A percentile compares a stretch with the other conserved stretches of the same genome.
Conservation (phyloP, 192 early-diverging fungal genomes). For the Paraglomus brasilianum region DNA sequence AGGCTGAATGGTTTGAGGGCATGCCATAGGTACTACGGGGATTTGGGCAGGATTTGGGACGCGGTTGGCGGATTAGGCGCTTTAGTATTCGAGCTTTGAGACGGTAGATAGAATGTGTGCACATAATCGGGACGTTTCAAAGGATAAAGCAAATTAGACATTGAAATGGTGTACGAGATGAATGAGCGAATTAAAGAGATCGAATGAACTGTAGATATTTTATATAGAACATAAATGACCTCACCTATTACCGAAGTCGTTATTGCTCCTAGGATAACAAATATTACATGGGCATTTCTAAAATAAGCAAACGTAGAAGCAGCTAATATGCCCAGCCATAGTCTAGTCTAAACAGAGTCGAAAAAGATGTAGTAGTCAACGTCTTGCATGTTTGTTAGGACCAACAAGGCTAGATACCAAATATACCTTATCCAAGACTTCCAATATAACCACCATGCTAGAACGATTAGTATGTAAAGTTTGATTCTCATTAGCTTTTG, state of each 20-base stretch:
- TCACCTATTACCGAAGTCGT: conserved; percentile 4
- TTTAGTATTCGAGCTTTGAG: neutral
- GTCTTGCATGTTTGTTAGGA: too few species aligned
- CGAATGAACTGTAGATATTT: neutral
- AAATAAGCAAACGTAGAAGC: neutral
- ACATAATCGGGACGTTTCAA: too few species aligned
- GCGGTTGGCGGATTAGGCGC: conserved; percentile 22
- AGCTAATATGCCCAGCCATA: neutral
- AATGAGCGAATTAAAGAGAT: neutral
- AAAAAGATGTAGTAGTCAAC: too few species aligned
- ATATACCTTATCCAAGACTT: too few species aligned
- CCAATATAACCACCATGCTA: too few species aligned
- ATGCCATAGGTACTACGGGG: conserved; percentile 7
- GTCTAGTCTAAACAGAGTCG: neutral
- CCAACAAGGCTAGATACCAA: too few species aligned
- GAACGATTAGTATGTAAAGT: too few species aligned
- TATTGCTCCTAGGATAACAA: neutral
- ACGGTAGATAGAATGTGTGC: too few species aligned
- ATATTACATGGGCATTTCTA: conserved; percentile 2
- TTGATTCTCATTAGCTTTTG: too few species aligned
- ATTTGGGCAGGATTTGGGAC: neutral
- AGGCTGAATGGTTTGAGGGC: conserved; percentile 27
- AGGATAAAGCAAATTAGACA: too few species aligned
- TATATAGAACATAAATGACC: neutral
- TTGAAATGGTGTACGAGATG: too few species aligned